Evolutionary conservation across 23 red algal species (phyloP), one percentile per base, ranked within the genome.

Genomic region (Agarophyton chilense): DNA sequence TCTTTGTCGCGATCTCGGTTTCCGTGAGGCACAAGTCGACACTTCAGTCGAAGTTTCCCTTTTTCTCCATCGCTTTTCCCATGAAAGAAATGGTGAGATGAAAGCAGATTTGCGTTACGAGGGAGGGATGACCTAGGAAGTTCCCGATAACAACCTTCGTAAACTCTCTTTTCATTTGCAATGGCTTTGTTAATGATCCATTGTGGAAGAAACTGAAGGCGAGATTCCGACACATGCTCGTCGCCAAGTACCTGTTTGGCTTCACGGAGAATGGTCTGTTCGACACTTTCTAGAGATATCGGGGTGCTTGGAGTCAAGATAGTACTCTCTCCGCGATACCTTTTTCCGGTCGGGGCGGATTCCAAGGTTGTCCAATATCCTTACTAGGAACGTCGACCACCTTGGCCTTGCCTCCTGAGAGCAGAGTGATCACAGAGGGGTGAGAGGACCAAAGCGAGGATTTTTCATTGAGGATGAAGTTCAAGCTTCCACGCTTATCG

Each of bases 1-100:
- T n/a, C n/a, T n/a, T n/a, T n/a, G n/a, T n/a, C n/a, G n/a, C n/a
- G n/a, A n/a, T n/a, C n/a, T n/a, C n/a, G n/a, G n/a, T n/a, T n/a
- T n/a, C 43, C 63, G 24, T 88, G 66, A 10, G 83, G 83, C 0
- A 88, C 83, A 4, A 88, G 34, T 34, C 83, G 49, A 32, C 83
- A 77, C 44, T 88, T 88, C 1, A 75, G 83, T 9, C 64, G 58
- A 29, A 38, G 83, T 11, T 42, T 53, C 54, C 64, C 66, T 22
- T 29, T 29, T 51, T 62, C 19, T 2, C 49, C 83, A 65, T 88
- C 83, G 77, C 64, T 21, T 34, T 88, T 73, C 0, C 76, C 10
- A 36, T 75, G 66, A 65, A 88, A 75, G 68, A 88, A 88, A 50
- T 88, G 83, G 36, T 88, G 83, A 34, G 83, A 75, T 0, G 83